Base-by-base conservation (phyloP, 495 filamentous ascomycete species). In the Neohortaea acidophila region DNA sequence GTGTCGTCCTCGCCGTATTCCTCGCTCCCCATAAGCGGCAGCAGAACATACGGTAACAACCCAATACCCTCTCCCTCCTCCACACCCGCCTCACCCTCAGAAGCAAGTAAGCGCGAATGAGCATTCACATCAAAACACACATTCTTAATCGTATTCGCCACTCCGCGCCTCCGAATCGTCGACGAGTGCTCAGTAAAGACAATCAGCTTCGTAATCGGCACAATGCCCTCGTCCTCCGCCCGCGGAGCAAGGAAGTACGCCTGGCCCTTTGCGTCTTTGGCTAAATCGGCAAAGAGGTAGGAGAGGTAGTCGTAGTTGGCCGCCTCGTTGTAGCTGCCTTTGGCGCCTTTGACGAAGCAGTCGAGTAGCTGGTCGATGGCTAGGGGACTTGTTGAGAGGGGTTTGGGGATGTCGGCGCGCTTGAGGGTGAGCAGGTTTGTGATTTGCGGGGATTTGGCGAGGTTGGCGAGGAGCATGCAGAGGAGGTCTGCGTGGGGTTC, bases 71-170 rank as follows among this genome's bases (percentile, higher is more conserved):
- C 81, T 27, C 77, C 71, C n/a, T 39, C 36, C 14, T 18, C 14
- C 3, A 28, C 36, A 9, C 9, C 17, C 3, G 21, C 19, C 32
- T 73, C 31, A 5, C 41, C 27, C 12, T 45, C 31, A 36, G 31
- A 45, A 42, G 33, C 17, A 22, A 92, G 60, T 13, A 93, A 76
- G 14, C 64, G 61, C 0, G 70, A 60, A 49, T 94, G 85, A 0
- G 76, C 71, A 30, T 72, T 54, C 8, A 89, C 52, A 43, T 85
- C 75, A 42, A 78, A 78, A 40, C 77, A 71, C 23, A 76, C 75
- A 52, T 91, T 94, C 59, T 94, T 94, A 49, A 96, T 82, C 12
- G 81, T 81, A 20, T 74, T 81, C n/a, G 91, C 86, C 21, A 93
- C 83, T 7, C 89, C 89, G 48, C 80, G 84, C 41, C 87, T 65